Evolutionary conservation across 2,329 filamentous ascomycete species (phyloP).

Genomic region (Trichoderma sp.): DNA sequence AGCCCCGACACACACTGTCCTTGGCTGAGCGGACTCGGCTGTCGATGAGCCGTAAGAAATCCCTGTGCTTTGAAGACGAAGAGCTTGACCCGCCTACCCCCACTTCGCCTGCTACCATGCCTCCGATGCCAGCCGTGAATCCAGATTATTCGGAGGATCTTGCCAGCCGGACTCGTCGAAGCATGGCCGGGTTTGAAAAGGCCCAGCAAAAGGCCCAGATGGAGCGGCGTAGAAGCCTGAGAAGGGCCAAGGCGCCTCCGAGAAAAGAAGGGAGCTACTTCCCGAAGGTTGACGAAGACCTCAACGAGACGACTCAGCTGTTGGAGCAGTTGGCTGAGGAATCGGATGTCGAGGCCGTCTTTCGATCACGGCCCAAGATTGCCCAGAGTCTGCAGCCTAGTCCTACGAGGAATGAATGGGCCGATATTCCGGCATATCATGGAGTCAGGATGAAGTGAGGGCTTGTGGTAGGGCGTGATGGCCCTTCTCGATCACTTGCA

Average conservation of each 20-base stretch:
- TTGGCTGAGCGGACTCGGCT: slow-evolving; percentile 78
- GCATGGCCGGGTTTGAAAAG: slow-evolving; percentile 65
- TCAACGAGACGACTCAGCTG: slow-evolving; percentile 51
- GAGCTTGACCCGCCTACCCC: slow-evolving; percentile 36
- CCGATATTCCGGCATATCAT: slow-evolving; percentile 13
- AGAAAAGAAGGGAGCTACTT: slow-evolving; percentile 52
- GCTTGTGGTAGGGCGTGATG: no score
- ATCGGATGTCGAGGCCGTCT: slow-evolving; percentile 80
- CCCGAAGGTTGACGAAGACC: slow-evolving; percentile 52
- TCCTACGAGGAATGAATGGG: slow-evolving; percentile 46
- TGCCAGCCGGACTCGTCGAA: slow-evolving; percentile 59
- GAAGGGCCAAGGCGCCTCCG: slow-evolving; percentile 46
- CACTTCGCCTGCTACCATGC: slow-evolving; percentile 26
- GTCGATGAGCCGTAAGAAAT: slow-evolving; percentile 70
- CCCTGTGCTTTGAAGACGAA: slow-evolving; percentile 39
- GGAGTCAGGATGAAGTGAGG: slow-evolving; percentile 7
- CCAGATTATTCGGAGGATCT: slow-evolving; percentile 52
- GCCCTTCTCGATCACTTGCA: not conserved
- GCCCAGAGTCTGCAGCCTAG: slow-evolving; percentile 69
- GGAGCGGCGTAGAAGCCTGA: slow-evolving; percentile 56
- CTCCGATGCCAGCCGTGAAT: slow-evolving; percentile 31
- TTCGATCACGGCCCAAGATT: slow-evolving; percentile 80
- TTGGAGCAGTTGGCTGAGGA: slow-evolving; percentile 69
- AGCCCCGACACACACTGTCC: slow-evolving; percentile 59
- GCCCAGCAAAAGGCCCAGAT: slow-evolving; percentile 63